phyloP scores from a whole-genome alignment of 164 flowering plant species.

The Nelumbo lutea region DNA sequence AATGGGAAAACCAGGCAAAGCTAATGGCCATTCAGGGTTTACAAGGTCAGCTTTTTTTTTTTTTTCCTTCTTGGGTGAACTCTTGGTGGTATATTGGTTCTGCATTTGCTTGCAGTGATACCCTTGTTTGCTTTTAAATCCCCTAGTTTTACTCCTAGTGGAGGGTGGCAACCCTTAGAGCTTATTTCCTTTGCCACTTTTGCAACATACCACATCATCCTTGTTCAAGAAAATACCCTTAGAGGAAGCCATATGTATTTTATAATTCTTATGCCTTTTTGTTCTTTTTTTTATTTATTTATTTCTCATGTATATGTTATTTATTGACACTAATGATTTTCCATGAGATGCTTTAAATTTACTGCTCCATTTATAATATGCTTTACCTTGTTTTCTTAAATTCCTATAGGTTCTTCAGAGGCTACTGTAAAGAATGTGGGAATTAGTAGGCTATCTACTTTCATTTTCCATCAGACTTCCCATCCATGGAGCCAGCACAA shows the following conservation, averaged over 20 bases:
- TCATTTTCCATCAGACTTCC: conserved; percentile 57
- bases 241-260: not conserved
- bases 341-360: not conserved
- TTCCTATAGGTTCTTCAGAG: conserved; percentile 26
- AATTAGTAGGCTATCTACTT: conserved; percentile 51
- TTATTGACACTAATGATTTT: not conserved
- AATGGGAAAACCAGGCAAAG: conserved; percentile 77
- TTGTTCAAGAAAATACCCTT: not conserved
- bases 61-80: conserved; percentile 2
- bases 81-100: not conserved
- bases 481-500: conserved; percentile 85
- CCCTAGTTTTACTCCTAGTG: no score
- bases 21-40: conserved; percentile 28
- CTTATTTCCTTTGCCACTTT: no score
- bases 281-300: not conserved
- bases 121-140: not conserved
- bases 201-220: not conserved
- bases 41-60: conserved; percentile 30
- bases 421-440: conserved; percentile 15
- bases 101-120: not conserved
- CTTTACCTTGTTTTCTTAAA: not conserved
- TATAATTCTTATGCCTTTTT: not conserved
- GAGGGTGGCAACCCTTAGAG: no score
- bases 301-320: not conserved
- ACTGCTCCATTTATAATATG: conserved; percentile 3